phyloP scores from a whole-genome alignment of 2,329 filamentous ascomycete genomes.

The Aureobasidium sp. region DNA sequence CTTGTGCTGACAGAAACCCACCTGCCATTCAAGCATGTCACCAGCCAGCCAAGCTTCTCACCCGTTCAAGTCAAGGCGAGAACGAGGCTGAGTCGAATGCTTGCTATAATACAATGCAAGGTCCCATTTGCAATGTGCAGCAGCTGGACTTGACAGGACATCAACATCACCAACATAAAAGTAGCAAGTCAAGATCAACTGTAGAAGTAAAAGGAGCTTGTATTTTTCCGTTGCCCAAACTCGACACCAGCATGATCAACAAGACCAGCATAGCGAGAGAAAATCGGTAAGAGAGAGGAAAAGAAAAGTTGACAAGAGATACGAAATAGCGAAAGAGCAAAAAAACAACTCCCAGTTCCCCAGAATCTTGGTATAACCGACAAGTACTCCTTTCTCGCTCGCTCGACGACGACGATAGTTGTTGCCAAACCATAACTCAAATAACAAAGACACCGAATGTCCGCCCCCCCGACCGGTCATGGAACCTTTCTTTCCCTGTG shows the following conservation, averaged over 20 bases:
- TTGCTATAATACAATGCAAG: neutral
- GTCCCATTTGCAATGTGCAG: neutral
- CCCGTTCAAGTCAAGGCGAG: neutral
- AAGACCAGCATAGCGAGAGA: constrained; percentile 2
- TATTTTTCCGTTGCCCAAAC: constrained; percentile 6
- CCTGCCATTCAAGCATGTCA: neutral
- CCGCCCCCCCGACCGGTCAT: constrained; percentile 12
- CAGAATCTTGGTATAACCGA: constrained; percentile 16
- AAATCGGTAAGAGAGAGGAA: neutral
- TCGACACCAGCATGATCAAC: neutral
- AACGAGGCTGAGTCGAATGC: neutral
- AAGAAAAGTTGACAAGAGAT: constrained; percentile 7
- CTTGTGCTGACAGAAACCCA: neutral
- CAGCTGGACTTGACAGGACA: no score
- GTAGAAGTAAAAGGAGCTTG: constrained; percentile 5
- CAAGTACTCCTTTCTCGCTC: constrained; percentile 13
- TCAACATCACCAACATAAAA: neutral
- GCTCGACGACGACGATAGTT: constrained; percentile 14
- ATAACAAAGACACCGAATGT: constrained; percentile 6
- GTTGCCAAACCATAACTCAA: constrained; percentile 13
- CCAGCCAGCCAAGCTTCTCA: neutral
- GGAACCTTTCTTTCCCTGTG: constrained; percentile 15
- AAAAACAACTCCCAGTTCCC: constrained; percentile 12
- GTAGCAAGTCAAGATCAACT: neutral
- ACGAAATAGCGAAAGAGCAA: constrained; percentile 14